Evolutionary conservation across 2,329 filamentous ascomycete genomes (phyloP), one percentile per base, ranked within the genome.

Genomic region (Aspergillus nomiae): DNA sequence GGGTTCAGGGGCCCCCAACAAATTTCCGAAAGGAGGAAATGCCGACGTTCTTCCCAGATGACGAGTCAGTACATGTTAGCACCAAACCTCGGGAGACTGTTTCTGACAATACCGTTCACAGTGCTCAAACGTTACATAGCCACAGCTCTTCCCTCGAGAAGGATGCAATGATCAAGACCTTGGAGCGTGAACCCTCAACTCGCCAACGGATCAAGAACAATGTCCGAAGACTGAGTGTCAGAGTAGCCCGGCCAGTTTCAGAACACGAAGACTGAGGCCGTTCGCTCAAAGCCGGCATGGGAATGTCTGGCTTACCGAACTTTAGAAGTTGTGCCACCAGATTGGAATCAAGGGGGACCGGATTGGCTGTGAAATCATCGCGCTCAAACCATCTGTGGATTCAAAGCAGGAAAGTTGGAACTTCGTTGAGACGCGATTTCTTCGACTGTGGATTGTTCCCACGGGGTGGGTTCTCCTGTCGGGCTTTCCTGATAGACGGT

Each of bases 381-480:
- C n/a, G 21, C 51, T 26, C n/a, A n/a, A 36, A 24, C 3, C 12
- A 55, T 19, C 30, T 36, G 51, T 19, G 28, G 24, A 45, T 60
- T 79, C 72, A 80, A 38, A 78, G 63, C 51, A 81, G 62, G 71
- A 81, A 82, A 56, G 77, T 81, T 43, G 80, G 80, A 51, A 82
- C 78, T 69, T 81, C 77, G 62, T 76, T 78, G 43, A 80, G 74
- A 50, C 77, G 74, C 36, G 76, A 74, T 67, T 76, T 77, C 63
- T 77, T 78, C 58, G 71, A 63, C 59, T 68, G 65, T 50, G 71
- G 63, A 62, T 71, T 69, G 53, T 71, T 65, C 34, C 60, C 61
- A 16, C 58, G 21, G 51, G 51, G 62, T 58, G 60, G 55, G 45
- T 58, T 59, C 11, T 50, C 63, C 46, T 69, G 68, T 53, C 66